Evolutionary conservation across 2,329 filamentous ascomycete genomes (phyloP), one percentile per base, ranked within the genome.

Genomic region (Pseudodiploospora longispora): DNA sequence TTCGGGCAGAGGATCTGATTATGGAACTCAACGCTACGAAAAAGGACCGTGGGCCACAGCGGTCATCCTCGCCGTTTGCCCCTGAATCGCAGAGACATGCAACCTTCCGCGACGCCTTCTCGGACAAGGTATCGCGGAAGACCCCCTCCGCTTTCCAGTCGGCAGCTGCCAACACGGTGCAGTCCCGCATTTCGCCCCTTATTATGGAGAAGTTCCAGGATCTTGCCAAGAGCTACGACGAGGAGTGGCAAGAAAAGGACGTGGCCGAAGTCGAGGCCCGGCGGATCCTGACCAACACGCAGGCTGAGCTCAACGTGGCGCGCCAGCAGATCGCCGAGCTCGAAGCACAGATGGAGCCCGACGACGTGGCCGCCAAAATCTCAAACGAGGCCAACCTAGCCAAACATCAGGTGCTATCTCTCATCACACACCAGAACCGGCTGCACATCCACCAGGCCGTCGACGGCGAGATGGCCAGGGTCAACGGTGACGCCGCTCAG

Each of bases 1-100:
- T 95, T 50, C 86, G 87, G 1, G 89, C 89, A 8, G 87, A 95
- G 55, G 84, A 91, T 51, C 72, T 95, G 42, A 88, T 95, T 54
- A 82, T 85, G 58, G 75, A 82, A 47, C 63, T 84, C 33, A 93
- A 95, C 48, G 81, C 80, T 1, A 75, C 74, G 1, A 74, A 80
- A 63, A 80, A 84, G 49, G 76, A 83, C 41, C 78, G 83, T 43
- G 73, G 75, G 5, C 82, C 82, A 9, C 79, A 87, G 48, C 74
- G 85, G 6, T 95, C 89, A 1, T 95, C 89, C 0, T 90, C 70
- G 46, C 83, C 73, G 31, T 87, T 74, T 69, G 80, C 74, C 53
- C 77, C 71, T 51, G 81, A 78, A 57, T 82, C 71, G 50, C 77
- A 72, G 63, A 75, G 64, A 52, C 77, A 66, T 51, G 76, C 69